Evolutionary conservation across 495 filamentous ascomycete species (phyloP).

Genomic region (Hamigera avellanea): DNA sequence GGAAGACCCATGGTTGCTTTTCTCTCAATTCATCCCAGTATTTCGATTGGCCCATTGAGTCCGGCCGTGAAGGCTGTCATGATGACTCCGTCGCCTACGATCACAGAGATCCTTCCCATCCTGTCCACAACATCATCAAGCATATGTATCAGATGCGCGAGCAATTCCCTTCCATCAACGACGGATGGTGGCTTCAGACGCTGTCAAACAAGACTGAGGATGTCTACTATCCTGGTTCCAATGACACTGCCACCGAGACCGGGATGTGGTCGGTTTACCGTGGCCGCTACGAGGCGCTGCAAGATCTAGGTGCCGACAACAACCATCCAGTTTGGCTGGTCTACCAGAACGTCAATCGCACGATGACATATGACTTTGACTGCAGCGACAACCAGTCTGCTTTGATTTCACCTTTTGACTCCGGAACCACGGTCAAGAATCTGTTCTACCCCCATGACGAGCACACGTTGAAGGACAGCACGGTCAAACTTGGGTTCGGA

Average conservation of each 20-base stretch:
- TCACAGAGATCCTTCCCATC: conserved; percentile 59
- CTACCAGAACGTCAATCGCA: conserved; percentile 50
- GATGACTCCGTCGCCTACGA: conserved; percentile 49
- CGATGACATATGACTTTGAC: conserved; percentile 48
- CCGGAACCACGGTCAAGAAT: conserved; percentile 48
- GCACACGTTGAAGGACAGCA: conserved; percentile 29
- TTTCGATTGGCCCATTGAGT: conserved; percentile 45
- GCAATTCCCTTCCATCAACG: conserved; percentile 48
- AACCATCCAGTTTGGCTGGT: conserved; percentile 56
- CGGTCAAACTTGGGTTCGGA: conserved; percentile 29
- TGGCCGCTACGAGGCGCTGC: conserved; percentile 33
- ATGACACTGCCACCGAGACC: conserved; percentile 43
- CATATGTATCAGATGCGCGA: conserved; percentile 53
- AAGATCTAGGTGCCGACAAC: conserved; percentile 36
- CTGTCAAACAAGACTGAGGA: conserved; percentile 48
- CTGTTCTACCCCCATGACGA: conserved; percentile 57
- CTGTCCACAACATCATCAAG: conserved; percentile 54
- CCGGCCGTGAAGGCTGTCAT: conserved; percentile 44
- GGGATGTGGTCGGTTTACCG: conserved; percentile 59
- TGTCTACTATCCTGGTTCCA: conserved; percentile 41
- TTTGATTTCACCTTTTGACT: conserved; percentile 47
- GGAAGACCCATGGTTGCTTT: conserved; percentile 63
- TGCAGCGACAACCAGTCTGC: conserved; percentile 37
- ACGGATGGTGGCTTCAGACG: conserved; percentile 49
- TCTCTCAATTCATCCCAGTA: conserved; percentile 43